Conservation (phyloP, 2,329 filamentous ascomycete genomes). For the Neofusicoccum parvum region DNA sequence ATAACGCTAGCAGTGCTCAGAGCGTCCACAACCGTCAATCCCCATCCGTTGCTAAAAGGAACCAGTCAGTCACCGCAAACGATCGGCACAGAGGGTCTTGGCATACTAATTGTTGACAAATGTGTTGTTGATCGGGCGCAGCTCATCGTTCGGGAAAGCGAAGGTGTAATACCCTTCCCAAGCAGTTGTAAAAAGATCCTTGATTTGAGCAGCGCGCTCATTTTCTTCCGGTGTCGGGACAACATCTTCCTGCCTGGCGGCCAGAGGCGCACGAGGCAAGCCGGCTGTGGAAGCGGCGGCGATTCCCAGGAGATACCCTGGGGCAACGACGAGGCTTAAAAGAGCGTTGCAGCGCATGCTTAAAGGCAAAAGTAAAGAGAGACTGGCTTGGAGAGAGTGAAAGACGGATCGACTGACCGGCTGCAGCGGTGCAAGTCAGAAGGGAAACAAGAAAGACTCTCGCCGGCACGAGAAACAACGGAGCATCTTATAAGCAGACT, state of each 20-base stretch:
- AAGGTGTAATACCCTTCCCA: conserved; percentile 63
- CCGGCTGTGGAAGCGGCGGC: neutral
- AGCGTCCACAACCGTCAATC: conserved; percentile 78
- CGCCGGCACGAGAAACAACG: neutral
- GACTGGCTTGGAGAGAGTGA: too few species aligned
- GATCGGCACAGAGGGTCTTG: neutral
- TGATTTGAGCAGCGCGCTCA: conserved; percentile 35
- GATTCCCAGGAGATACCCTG: neutral
- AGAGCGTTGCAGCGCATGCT: conserved; percentile 5
- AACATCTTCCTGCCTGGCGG: neutral
- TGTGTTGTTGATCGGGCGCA: conserved; percentile 67
- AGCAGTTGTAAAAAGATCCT: conserved; percentile 36
- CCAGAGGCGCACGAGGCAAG: neutral
- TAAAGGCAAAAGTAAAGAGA: neutral
- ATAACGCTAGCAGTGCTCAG: conserved; percentile 79
- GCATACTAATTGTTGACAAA: conserved; percentile 70
- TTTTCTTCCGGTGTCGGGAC: conserved; percentile 8
- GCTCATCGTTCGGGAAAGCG: conserved; percentile 76
- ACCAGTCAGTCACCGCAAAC: neutral
- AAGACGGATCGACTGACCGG: neutral
- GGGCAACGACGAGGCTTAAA: neutral
- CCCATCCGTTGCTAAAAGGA: conserved; percentile 73
- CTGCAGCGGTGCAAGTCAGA: neutral
- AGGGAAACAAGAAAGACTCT: neutral
- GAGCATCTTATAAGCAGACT: neutral